Conservation (phyloP, 495 filamentous ascomycete genomes). For the Aspergillus leporis region DNA sequence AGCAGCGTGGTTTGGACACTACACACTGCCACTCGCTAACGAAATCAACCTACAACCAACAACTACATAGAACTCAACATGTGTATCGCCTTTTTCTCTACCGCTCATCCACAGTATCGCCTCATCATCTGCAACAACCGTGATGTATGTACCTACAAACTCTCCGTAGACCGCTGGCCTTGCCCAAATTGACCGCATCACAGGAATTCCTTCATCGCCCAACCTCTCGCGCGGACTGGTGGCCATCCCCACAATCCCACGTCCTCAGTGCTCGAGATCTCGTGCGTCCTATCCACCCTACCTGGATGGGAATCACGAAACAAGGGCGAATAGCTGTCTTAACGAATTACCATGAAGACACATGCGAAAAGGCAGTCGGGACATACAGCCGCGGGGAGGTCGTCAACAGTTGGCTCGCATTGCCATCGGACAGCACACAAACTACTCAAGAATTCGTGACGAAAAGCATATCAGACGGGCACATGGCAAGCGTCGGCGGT, state of each 20-base stretch:
- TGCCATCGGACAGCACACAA: slow-evolving; percentile 22
- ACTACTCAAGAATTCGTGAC: slow-evolving; percentile 59
- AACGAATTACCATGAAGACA: slow-evolving; percentile 76
- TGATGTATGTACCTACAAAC: slow-evolving; percentile 53
- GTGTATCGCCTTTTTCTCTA: slow-evolving; percentile 82
- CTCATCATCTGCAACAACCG: slow-evolving; percentile 81
- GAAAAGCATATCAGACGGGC: slow-evolving; percentile 46
- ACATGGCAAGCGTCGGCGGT: slow-evolving; percentile 71
- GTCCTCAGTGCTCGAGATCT: slow-evolving; percentile 61
- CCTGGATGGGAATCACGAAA: slow-evolving; percentile 80
- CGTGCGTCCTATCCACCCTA: slow-evolving; percentile 59
- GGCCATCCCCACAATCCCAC: slow-evolving; percentile 52
- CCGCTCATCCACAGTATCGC: slow-evolving; percentile 76
- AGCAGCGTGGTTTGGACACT: background rate
- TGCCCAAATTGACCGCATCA: background rate
- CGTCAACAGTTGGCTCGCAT: slow-evolving; percentile 68
- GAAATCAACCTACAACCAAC: background rate
- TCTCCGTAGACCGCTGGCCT: background rate
- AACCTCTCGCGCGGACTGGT: slow-evolving; percentile 77
- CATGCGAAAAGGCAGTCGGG: slow-evolving; percentile 48
- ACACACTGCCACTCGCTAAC: background rate
- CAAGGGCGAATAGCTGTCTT: slow-evolving; percentile 75
- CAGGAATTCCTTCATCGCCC: slow-evolving; percentile 77
- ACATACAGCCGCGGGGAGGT: slow-evolving; percentile 69
- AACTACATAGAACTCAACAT: slow-evolving; percentile 43